phyloP scores from a whole-genome alignment of 345 rosid genomes.

The Boechera divaricarpa region DNA sequence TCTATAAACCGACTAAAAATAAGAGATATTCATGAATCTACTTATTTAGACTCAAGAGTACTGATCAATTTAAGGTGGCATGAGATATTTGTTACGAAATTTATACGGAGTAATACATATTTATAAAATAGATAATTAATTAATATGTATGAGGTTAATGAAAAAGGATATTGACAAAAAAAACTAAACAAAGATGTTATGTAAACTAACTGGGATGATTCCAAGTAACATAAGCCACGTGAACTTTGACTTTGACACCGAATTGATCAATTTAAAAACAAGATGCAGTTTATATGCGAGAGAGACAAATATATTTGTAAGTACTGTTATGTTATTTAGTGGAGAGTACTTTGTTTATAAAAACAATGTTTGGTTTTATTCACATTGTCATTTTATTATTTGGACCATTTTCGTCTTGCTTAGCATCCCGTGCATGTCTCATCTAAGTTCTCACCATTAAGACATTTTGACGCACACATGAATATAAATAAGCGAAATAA shows the following conservation, averaged over 20 bases:
- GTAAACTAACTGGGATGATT: slow-evolving; percentile 25
- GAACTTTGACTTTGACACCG: slow-evolving; percentile 42
- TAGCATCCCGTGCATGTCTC: slow-evolving; percentile 44
- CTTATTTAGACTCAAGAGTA: background rate
- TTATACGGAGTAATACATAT: background rate
- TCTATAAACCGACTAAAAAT: background rate
- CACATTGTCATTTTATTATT: slow-evolving; percentile 40
- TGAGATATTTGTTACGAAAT: background rate
- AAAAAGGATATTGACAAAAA: background rate
- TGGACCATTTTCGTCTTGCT: slow-evolving; percentile 39
- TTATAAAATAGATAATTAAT: too few relatives aligned
- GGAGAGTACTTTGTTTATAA: slow-evolving; percentile 40
- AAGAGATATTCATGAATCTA: background rate
- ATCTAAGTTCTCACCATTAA: slow-evolving; percentile 29
- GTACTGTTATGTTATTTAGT: slow-evolving; percentile 35
- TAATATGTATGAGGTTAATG: background rate
- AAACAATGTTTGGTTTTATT: slow-evolving; percentile 49
- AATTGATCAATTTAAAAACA: slow-evolving; percentile 5
- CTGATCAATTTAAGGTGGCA: background rate
- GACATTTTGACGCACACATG: slow-evolving; percentile 2
- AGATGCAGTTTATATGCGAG: slow-evolving; percentile 31
- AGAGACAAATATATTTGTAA: slow-evolving; percentile 35
- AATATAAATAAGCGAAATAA: background rate
- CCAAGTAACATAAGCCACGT: slow-evolving; percentile 37
- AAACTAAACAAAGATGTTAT: background rate